Conservation (phyloP, 2,329 filamentous ascomycete genomes). For the Cladosporium sp. region DNA sequence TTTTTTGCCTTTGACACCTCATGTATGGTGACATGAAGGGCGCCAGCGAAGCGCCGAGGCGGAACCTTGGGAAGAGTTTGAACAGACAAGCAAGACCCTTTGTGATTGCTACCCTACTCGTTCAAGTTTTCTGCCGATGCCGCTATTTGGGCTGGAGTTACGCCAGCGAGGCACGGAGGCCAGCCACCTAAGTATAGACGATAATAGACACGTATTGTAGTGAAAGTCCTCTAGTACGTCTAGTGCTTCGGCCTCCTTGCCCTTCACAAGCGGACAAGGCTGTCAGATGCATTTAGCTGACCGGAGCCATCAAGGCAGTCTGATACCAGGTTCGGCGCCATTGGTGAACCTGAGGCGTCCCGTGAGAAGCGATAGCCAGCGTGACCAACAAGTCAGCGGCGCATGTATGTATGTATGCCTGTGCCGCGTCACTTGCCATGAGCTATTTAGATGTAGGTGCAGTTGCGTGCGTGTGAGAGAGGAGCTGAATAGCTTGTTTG, state of each 20-base stretch:
- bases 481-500: neutral
- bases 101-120: neutral
- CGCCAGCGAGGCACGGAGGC: neutral
- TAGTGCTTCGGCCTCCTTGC: neutral
- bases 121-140: neutral
- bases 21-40: constrained; percentile 1
- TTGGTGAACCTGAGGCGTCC: neutral
- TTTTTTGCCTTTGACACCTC: neutral
- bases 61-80: neutral
- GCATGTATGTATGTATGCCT: neutral
- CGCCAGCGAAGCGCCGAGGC: constrained; percentile 3
- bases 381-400: constrained; percentile 4
- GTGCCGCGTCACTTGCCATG: constrained; percentile 2
- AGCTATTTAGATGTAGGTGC: neutral
- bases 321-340: neutral
- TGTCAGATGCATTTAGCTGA: neutral
- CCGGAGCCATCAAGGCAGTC: neutral
- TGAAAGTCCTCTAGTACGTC: neutral
- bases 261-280: neutral
- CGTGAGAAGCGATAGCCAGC: neutral
- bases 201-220: neutral
- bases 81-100: neutral
- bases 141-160: neutral
- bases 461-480: neutral
- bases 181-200: neutral